Percentiles rank a stretch among this genome's conserved stretches.
Conservation (phyloP, 2,329 filamentous ascomycete genomes). For the Chrysoporthe puriensis region DNA sequence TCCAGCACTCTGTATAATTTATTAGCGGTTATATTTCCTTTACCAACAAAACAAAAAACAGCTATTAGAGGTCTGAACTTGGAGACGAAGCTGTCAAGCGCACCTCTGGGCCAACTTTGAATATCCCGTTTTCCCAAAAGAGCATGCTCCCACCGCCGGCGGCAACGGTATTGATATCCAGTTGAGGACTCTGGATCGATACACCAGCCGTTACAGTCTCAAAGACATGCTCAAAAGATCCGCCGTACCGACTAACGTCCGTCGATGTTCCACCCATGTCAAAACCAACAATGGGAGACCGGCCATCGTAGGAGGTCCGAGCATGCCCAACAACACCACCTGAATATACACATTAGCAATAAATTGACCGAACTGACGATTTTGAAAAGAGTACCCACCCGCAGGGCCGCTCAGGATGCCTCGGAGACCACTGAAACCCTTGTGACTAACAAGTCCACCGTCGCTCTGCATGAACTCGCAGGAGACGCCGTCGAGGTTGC, state of each 20-base stretch:
- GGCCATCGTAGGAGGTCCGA: slow-evolving; percentile 71
- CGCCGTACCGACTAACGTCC: slow-evolving; percentile 52
- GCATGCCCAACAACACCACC: slow-evolving; percentile 75
- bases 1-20: slow-evolving; percentile 52
- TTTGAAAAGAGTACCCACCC: background rate
- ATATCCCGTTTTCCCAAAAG: slow-evolving; percentile 83
- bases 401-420: slow-evolving; percentile 73
- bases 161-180: slow-evolving; percentile 89
- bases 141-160: slow-evolving; percentile 79
- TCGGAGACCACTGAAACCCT: slow-evolving; percentile 38
- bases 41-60: background rate
- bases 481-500: slow-evolving; percentile 57
- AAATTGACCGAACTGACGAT: background rate
- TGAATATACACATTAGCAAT: background rate
- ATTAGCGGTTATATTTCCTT: background rate
- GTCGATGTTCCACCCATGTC: slow-evolving; percentile 30
- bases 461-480: slow-evolving; percentile 77
- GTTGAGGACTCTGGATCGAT: slow-evolving; percentile 82
- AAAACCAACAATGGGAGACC: slow-evolving; percentile 34
- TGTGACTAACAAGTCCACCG: slow-evolving; percentile 42
- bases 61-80: too few species aligned
- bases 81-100: background rate
- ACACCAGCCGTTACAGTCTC: slow-evolving; percentile 69
- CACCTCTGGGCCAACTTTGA: slow-evolving; percentile 80
- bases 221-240: slow-evolving; percentile 26